Conservation (phyloP, 83 land plant species). For the Picea engelmannii region DNA sequence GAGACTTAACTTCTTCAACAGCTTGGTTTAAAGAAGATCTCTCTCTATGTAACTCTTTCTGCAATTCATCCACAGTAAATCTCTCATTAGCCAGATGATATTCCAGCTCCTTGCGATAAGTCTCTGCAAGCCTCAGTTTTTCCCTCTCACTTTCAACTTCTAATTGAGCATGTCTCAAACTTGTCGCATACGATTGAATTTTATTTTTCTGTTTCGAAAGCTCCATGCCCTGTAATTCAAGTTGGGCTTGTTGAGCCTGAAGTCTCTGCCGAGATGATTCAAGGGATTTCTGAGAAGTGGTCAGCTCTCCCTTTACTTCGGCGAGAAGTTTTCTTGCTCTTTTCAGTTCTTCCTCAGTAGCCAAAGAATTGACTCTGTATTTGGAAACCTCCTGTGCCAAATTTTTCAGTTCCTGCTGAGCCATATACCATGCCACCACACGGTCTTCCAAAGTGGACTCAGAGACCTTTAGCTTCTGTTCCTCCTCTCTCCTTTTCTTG, state of each 20-base stretch:
- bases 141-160: conserved; percentile 63
- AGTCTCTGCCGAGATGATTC: conserved; percentile 40
- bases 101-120: conserved; percentile 50
- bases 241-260: conserved; percentile 47
- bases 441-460: conserved; percentile 59
- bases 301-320: conserved; percentile 66
- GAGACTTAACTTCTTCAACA: conserved; percentile 31
- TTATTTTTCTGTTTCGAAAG: conserved; percentile 46
- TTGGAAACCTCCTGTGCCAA: conserved; percentile 45
- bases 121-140: conserved; percentile 41
- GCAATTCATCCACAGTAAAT: conserved; percentile 32
- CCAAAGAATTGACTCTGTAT: conserved; percentile 30
- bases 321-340: conserved; percentile 55
- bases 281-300: conserved; percentile 54
- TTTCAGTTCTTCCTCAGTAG: conserved; percentile 42
- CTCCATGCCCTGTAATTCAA: conserved; percentile 50
- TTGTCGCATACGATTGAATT: conserved; percentile 34
- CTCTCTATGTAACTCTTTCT: conserved; percentile 46
- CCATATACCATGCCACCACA: conserved; percentile 56
- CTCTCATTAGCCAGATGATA: conserved; percentile 48
- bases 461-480: conserved; percentile 47
- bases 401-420: conserved; percentile 56
- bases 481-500: conserved; percentile 33
- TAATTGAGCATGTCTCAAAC: conserved; percentile 48
- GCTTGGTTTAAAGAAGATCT: conserved; percentile 41